These are phyloP conservation scores for Pyricularia grisea DNA, from an alignment of 2,329 filamentous ascomycete species.

Conservation along the genomic window DNA sequence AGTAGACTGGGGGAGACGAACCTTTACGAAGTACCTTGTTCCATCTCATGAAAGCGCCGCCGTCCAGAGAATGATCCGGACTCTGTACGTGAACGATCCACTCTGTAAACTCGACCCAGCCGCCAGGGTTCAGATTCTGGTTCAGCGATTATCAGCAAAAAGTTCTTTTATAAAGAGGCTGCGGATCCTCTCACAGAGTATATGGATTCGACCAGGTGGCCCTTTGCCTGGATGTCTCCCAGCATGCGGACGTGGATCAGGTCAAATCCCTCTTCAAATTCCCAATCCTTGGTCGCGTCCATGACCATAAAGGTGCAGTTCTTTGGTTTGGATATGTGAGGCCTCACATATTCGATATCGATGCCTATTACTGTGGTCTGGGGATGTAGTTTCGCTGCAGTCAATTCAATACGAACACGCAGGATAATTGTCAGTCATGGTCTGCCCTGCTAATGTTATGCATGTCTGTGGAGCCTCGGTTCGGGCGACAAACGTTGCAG, in stretches of 20 bases:
- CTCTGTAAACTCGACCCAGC: slow-evolving; percentile 26
- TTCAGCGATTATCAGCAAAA: background rate
- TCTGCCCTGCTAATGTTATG: background rate
- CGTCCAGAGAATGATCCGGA: slow-evolving; percentile 20
- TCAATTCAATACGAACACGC: no score
- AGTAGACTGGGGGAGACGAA: slow-evolving; percentile 3
- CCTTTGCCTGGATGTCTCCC: slow-evolving; percentile 18
- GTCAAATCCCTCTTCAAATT: slow-evolving; percentile 17
- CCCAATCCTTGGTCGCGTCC: slow-evolving; percentile 19
- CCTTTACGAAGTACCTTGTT: slow-evolving; percentile 18
- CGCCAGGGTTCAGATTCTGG: slow-evolving; percentile 21
- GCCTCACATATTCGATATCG: slow-evolving; percentile 19
- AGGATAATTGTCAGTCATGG: slow-evolving; percentile 4
- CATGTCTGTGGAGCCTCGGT: background rate
- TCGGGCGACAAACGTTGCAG: background rate
- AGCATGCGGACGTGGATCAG: slow-evolving; percentile 22
- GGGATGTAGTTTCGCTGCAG: slow-evolving; percentile 15
- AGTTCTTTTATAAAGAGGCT: background rate
- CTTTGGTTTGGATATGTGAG: slow-evolving; percentile 14
- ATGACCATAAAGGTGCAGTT: slow-evolving; percentile 20
- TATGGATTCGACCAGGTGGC: slow-evolving; percentile 9
- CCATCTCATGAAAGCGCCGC: slow-evolving; percentile 20
- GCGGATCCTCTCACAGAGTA: background rate
- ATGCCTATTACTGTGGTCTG: slow-evolving; percentile 18
- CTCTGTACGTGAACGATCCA: slow-evolving; percentile 21